Evolutionary conservation across 2,329 filamentous ascomycete genomes (phyloP), one percentile per base, ranked within the genome.

Genomic region (Fonsecaea erecta): DNA sequence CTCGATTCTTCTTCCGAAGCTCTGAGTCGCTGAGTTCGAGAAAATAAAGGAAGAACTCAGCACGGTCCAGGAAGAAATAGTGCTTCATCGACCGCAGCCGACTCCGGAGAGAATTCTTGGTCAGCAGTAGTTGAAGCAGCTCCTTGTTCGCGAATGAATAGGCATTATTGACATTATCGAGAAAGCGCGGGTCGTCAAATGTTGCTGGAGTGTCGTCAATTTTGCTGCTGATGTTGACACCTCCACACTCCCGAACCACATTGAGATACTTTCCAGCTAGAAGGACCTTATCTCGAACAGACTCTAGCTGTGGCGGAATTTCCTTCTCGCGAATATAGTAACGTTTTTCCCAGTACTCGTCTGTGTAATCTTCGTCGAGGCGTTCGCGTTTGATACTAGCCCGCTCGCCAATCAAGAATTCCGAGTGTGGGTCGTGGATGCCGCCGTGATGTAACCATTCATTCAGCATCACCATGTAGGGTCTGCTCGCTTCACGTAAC

Each of bases 41-140:
- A 77, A 99, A 99, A 78, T 98, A 96, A 2, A 93, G 93, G 78
- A 99, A 98, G 81, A 97, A 99, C 77, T 99, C 95, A 35, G 95
- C 97, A 8, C 93, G 90, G 73, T 98, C 94, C 68, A 99, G 88
- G 83, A 99, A 99, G 82, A 98, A 99, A 81, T 99, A 99, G 78
- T 99, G 95, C 77, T 99, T 99, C 43, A 99, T 83, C 14, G 94
- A 98, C 52, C 90, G 88, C 63, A 99, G 84, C 40, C 95, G 87
- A 30, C 91, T 90, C 0, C 94, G 93, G 4, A 99, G 85, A 12
- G 91, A 91, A 75, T 99, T 95, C 6, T 95, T 95, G 0, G 94
- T 98, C 46, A 99, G 84, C 2, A 99, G 87, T 0, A 99, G 84
- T 66, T 93, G 90, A 79, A 99, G 88, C 24, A 99, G 84, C 7